These are phyloP conservation scores for Talaromyces nanjingensis DNA, from an alignment of 495 filamentous ascomycete genomes.

Conservation along the genomic window DNA sequence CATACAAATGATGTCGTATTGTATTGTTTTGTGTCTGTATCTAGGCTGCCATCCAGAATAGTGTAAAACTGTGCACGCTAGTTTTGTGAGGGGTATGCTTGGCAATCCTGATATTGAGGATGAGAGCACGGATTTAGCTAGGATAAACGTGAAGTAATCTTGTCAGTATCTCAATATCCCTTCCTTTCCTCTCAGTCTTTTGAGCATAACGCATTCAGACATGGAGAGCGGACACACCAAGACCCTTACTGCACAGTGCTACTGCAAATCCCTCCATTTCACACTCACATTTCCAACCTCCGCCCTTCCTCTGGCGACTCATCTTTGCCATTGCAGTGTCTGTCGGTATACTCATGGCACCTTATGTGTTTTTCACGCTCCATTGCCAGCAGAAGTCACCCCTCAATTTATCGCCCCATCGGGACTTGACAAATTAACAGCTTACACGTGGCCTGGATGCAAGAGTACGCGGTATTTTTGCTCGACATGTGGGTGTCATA, in stretches of 20 bases:
- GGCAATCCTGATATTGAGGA: too few species aligned
- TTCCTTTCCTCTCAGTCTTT: too few species aligned
- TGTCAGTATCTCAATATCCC: too few species aligned
- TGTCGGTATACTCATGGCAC: constrained; percentile 56
- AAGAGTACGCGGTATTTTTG: constrained; percentile 32
- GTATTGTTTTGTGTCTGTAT: too few species aligned
- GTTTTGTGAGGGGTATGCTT: too few species aligned
- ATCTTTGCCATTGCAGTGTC: constrained; percentile 56
- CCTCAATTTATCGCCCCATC: constrained; percentile 25
- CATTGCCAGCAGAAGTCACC: constrained; percentile 30
- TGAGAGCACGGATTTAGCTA: too few species aligned
- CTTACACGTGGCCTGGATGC: constrained; percentile 25
- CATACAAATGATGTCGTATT: too few species aligned
- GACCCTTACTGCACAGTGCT: constrained; percentile 38
- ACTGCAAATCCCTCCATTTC: constrained; percentile 40
- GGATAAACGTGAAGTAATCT: too few species aligned
- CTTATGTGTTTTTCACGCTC: constrained; percentile 44
- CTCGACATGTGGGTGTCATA: constrained; percentile 34
- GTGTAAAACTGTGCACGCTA: too few species aligned
- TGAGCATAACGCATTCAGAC: too few species aligned
- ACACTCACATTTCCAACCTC: constrained; percentile 17
- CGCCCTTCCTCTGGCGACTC: constrained; percentile 23
- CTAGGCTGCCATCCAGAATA: too few species aligned
- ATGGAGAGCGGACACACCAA: constrained; percentile 7
- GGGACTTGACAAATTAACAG: constrained; percentile 18